These are phyloP conservation scores for Ricinus communis DNA, from an alignment of 345 rosid genomes.

Conservation along the genomic window DNA sequence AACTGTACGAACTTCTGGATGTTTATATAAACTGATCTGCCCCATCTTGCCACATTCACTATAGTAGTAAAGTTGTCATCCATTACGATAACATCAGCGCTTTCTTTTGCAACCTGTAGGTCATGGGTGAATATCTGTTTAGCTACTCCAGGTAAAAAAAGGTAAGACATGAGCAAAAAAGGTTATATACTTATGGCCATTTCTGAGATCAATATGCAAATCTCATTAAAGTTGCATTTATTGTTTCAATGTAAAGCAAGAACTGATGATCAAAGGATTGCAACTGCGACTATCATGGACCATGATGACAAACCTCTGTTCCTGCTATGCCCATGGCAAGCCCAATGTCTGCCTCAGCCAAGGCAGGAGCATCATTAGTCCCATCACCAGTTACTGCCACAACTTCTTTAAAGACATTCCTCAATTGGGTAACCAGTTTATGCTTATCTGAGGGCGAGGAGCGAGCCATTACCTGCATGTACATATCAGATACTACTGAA, in stretches of 20 bases:
- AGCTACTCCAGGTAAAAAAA: background rate
- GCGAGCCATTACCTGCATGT: conserved; percentile 35
- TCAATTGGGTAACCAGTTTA: conserved; percentile 30
- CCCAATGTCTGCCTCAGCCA: conserved; percentile 38
- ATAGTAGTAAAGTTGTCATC: conserved; percentile 77
- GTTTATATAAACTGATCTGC: conserved; percentile 77
- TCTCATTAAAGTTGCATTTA: too few species aligned
- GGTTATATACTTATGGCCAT: too few species aligned
- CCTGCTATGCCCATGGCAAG: conserved; percentile 41
- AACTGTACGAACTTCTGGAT: conserved; percentile 85
- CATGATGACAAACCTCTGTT: conserved; percentile 25
- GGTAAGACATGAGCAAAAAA: background rate
- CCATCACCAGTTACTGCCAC: conserved; percentile 39
- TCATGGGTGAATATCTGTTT: background rate
- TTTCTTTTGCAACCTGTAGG: conserved; percentile 75
- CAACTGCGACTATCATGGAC: background rate
- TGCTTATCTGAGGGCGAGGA: conserved; percentile 36
- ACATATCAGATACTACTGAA: background rate
- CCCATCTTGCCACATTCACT: conserved; percentile 77
- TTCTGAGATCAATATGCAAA: too few species aligned
- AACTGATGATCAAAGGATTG: too few species aligned
- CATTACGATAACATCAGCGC: conserved; percentile 80
- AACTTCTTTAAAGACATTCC: conserved; percentile 27
- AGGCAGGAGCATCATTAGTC: conserved; percentile 36
- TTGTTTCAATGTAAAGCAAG: too few species aligned